Base-by-base conservation (phyloP, 129 eudicot genomes). In the Gnaphalium uliginosum region DNA sequence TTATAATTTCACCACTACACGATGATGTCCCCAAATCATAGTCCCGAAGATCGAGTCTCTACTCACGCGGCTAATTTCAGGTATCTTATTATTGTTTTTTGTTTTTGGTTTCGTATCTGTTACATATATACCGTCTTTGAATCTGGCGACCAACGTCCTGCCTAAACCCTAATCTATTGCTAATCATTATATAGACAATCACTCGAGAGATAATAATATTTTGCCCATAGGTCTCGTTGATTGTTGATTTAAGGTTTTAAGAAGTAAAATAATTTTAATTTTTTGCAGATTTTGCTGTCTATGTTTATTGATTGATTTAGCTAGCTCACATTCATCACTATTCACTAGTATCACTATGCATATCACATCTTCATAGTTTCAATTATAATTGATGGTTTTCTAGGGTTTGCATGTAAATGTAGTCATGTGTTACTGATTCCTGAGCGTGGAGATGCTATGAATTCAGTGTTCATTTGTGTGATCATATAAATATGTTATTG, bases 21-120 rank as follows among this genome's bases (percentile, higher is more conserved):
- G 32, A 74, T 74, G 76, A 81, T 67, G 79, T 74, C 84, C 71
- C 92, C 97, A 22, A 85, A 85, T 59, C 87, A 54, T 25, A 74
- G 32, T 23, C 86, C 81, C 2, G 92, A 88, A 27, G 87, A 85
- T 88, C 97, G 97, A 51, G 81, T 79, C 76, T 63, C 87, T 53
- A 82, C 95, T 58, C 76, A 76, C 37, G 37, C 85, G n/a, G 24
- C 77, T 54, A 56, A 61, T 81, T 66, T 81, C 68, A 76, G 75
- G 76, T 81, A 65, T 79, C 4, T 7, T 8, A 26, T 23, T 63
- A 8, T 63, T 62, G 29, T 8, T 75, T 15, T n/a, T 14, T n/a
- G 18, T 39, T 69, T 0, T 51, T 62, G 56, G 71, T 62, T 33
- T 53, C 59, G n/a, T 32, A 18, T 61, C 37, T 62, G 22, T 35